phyloP scores from a whole-genome alignment of 129 eudicot genomes.

The Deinandra increscens region DNA sequence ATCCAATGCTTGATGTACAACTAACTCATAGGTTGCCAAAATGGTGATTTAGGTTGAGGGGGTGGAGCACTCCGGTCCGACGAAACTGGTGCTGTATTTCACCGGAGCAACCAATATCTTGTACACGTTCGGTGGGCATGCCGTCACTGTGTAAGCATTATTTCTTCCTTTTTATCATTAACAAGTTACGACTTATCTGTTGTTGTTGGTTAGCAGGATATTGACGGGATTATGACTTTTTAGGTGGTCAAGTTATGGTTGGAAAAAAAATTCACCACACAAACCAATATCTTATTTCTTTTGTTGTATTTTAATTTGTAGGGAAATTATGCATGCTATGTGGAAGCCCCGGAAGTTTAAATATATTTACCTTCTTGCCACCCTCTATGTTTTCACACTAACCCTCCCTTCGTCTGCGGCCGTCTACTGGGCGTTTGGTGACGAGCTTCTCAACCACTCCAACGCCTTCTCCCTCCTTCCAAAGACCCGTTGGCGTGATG shows the following conservation, averaged over 20 bases:
- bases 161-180: no score
- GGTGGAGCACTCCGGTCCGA: slow-evolving; percentile 73
- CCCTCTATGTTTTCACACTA: slow-evolving; percentile 81
- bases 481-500: slow-evolving; percentile 79
- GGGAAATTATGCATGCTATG: slow-evolving; percentile 97
- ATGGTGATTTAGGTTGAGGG: slow-evolving; percentile 50
- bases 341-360: slow-evolving; percentile 96
- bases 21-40: not conserved
- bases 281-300: not conserved
- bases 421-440: slow-evolving; percentile 96
- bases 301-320: slow-evolving; percentile 17
- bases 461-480: slow-evolving; percentile 95
- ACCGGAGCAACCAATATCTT: slow-evolving; percentile 97
- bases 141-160: slow-evolving; percentile 89
- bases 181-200: no score
- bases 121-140: slow-evolving; percentile 98
- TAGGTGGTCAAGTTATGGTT: no score
- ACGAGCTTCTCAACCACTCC: slow-evolving; percentile 78
- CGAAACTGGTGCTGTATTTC: slow-evolving; percentile 78
- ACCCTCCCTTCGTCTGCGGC: slow-evolving; percentile 84
- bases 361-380: slow-evolving; percentile 79
- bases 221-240: no score
- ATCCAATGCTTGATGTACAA: slow-evolving; percentile 13
- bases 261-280: no score
- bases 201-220: no score